These are phyloP conservation scores for Xylariaceae sp. DNA, from an alignment of 2,329 filamentous ascomycete genomes.

Conservation along the genomic window DNA sequence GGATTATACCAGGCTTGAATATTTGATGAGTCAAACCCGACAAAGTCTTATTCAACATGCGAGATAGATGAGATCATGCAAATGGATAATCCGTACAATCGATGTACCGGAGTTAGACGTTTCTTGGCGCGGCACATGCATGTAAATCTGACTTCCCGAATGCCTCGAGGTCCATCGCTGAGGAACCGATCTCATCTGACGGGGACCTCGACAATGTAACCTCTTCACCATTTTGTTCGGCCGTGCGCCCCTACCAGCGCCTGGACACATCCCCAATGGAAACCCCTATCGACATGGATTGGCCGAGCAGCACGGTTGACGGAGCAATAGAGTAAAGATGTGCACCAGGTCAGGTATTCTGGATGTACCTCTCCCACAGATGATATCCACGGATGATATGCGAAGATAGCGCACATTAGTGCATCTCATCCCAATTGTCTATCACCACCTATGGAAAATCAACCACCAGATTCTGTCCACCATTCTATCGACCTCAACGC, in stretches of 20 bases:
- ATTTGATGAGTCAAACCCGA: background rate
- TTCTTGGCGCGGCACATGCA: background rate
- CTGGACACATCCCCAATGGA: background rate
- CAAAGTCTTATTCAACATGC: background rate
- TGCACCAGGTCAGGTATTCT: no score
- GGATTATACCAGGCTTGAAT: background rate
- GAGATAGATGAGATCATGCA: background rate
- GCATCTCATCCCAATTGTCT: background rate
- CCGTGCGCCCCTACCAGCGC: background rate
- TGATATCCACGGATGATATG: background rate
- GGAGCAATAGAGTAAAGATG: background rate
- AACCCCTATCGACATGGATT: background rate
- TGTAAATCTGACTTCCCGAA: background rate
- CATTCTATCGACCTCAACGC: no score
- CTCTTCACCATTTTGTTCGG: background rate
- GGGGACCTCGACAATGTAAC: background rate
- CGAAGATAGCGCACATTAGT: background rate
- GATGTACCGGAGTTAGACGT: background rate
- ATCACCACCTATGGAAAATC: background rate
- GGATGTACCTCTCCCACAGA: background rate
- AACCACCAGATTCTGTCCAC: background rate
- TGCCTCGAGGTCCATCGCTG: no score
- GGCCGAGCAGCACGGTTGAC: background rate
- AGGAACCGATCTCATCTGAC: background rate
- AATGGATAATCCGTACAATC: background rate